Conservation (phyloP, 2,329 filamentous ascomycete species). For the Lachnellula cervina region DNA sequence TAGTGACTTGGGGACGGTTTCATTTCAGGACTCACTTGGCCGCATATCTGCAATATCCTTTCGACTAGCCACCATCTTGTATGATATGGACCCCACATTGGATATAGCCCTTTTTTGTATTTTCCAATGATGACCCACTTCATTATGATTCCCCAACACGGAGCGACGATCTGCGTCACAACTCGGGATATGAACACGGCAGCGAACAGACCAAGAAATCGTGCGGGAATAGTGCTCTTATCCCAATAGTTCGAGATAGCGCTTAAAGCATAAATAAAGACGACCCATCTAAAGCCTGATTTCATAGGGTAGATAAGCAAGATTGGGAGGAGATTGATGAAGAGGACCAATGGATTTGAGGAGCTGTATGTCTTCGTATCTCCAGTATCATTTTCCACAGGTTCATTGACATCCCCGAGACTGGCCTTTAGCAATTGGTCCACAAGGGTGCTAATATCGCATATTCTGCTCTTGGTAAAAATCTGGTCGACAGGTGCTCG, state of each 20-base stretch:
- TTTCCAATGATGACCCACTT: conserved; percentile 54
- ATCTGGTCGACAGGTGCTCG: conserved; percentile 47
- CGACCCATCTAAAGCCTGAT: conserved; percentile 47
- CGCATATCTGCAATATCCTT: conserved; percentile 46
- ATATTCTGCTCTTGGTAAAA: conserved; percentile 45
- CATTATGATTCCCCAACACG: conserved; percentile 43
- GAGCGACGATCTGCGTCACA: conserved; percentile 37
- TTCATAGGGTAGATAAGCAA: conserved; percentile 46
- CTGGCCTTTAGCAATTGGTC: background rate
- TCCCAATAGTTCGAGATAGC: conserved; percentile 37
- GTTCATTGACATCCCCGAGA: background rate
- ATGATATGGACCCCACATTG: conserved; percentile 56
- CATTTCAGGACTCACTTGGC: conserved; percentile 27
- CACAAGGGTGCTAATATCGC: conserved; percentile 12
- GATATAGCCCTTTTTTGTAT: conserved; percentile 48
- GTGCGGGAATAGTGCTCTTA: conserved; percentile 39
- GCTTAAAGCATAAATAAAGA: conserved; percentile 45
- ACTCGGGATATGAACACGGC: conserved; percentile 41
- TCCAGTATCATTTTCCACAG: conserved; percentile 18
- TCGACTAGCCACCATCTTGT: conserved; percentile 55
- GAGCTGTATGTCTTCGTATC: conserved; percentile 43
- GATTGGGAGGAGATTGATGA: conserved; percentile 48
- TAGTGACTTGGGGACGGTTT: background rate
- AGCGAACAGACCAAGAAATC: conserved; percentile 44
- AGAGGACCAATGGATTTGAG: conserved; percentile 43